A percentile compares a stretch with the other conserved stretches of the same genome.
Evolutionary conservation across 106 monocot species (phyloP).

Genomic region (Vanilla planifolia): DNA sequence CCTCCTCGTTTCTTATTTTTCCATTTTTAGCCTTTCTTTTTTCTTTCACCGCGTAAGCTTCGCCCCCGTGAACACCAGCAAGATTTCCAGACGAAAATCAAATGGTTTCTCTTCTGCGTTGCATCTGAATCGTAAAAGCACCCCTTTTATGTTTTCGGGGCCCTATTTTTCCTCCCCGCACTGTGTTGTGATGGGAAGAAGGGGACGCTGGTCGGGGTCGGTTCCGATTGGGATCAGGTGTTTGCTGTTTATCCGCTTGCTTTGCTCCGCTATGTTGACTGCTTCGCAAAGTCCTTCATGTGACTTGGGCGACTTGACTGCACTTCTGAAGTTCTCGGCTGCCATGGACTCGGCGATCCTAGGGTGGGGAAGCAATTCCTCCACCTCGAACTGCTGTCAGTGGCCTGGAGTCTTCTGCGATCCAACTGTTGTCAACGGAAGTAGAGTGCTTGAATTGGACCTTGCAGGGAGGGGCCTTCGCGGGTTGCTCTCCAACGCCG

Average conservation of each 20-base stretch:
- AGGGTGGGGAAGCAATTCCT: constrained; percentile 14
- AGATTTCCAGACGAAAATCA: background rate
- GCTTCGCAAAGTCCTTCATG: constrained; percentile 6
- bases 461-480: constrained; percentile 25
- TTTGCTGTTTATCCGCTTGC: constrained; percentile 1
- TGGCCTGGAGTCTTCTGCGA: constrained; percentile 17
- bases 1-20: background rate
- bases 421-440: background rate
- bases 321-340: constrained; percentile 10
- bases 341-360: constrained; percentile 3
- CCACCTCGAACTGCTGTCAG: constrained; percentile 12
- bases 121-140: background rate
- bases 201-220: background rate
- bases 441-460: constrained; percentile 46
- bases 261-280: background rate
- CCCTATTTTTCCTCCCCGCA: background rate
- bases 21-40: background rate
- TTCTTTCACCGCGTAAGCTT: too few species aligned
- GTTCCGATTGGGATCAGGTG: background rate
- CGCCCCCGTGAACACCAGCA: too few species aligned
- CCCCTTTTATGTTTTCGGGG: background rate
- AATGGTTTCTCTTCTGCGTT: background rate
- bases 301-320: constrained; percentile 11
- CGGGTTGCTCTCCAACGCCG: constrained; percentile 25
- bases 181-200: background rate